phyloP scores from a whole-genome alignment of 768 basidiomycete species.

The Cubamyces sp. region DNA sequence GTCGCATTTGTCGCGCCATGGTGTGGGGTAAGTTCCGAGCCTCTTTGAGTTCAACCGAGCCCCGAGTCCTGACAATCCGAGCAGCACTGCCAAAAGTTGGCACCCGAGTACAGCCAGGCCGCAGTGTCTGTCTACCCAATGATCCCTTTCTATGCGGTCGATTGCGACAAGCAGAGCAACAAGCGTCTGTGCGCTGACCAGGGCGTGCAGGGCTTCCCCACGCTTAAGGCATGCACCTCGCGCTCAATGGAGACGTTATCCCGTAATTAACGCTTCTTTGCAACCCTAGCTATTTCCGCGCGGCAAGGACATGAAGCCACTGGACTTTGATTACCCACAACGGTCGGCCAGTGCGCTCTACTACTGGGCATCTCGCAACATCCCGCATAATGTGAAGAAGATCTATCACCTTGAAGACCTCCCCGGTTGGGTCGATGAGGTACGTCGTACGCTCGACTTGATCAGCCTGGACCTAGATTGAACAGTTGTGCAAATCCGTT shows the following conservation, averaged over 20 bases:
- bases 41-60: neutral
- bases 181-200: constrained; percentile 83
- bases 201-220: constrained; percentile 91
- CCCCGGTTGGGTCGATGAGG: constrained; percentile 69
- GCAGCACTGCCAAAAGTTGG: constrained; percentile 85
- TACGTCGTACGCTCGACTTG: constrained; percentile 37
- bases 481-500: neutral
- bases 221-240: constrained; percentile 63
- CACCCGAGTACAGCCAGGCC: constrained; percentile 83
- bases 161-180: constrained; percentile 85
- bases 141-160: constrained; percentile 89
- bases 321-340: constrained; percentile 68
- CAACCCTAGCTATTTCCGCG: constrained; percentile 72
- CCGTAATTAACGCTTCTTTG: neutral
- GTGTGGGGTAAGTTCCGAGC: constrained; percentile 69
- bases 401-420: constrained; percentile 61
- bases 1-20: constrained; percentile 96
- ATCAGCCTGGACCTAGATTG: neutral
- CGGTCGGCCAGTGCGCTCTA: constrained; percentile 74
- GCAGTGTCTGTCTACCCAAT: constrained; percentile 79
- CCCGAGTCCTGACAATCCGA: neutral
- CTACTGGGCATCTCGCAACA: constrained; percentile 72
- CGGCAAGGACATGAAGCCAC: constrained; percentile 62
- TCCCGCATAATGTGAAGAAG: constrained; percentile 73
- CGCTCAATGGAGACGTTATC: neutral